Percentiles rank a stretch among this genome's conserved stretches.
These are phyloP conservation scores for Psilocybe mexicana DNA, from an alignment of 1,284 basidiomycete genomes.

Conservation along the genomic window DNA sequence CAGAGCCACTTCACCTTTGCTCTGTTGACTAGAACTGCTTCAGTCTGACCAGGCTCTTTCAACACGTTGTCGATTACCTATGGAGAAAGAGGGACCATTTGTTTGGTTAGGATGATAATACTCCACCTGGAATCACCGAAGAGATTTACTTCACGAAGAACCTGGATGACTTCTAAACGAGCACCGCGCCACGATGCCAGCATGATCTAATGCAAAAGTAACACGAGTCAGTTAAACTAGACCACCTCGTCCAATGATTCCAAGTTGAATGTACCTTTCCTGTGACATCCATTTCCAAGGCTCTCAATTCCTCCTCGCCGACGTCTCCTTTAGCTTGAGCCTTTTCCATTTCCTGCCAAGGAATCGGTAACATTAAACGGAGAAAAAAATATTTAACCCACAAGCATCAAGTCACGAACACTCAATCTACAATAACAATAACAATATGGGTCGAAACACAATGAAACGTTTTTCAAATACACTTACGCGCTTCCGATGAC, in stretches of 20 bases:
- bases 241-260: too few relatives aligned
- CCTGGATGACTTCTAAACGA: slow-evolving; percentile 88
- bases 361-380: neutral
- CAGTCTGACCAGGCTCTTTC: slow-evolving; percentile 72
- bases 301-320: slow-evolving; percentile 80
- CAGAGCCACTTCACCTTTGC: slow-evolving; percentile 61
- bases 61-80: slow-evolving; percentile 81
- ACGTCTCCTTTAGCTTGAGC: slow-evolving; percentile 87
- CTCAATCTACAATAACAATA: slow-evolving; percentile 49
- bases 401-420: slow-evolving; percentile 65
- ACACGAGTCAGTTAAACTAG: neutral
- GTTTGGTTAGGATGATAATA: too few relatives aligned
- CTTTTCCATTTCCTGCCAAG: slow-evolving; percentile 83
- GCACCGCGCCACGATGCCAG: slow-evolving; percentile 95
- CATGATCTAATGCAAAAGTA: slow-evolving; percentile 64
- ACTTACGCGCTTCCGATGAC: slow-evolving; percentile 88
- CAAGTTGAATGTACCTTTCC: slow-evolving; percentile 62
- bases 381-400: slow-evolving; percentile 22
- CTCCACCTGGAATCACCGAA: too few relatives aligned
- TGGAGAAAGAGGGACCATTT: neutral
- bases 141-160: slow-evolving; percentile 63
- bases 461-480: neutral
- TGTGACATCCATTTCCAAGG: slow-evolving; percentile 92
- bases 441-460: slow-evolving; percentile 3
- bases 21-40: slow-evolving; percentile 71